Percentiles rank a stretch among this genome's conserved stretches.
phyloP scores from a whole-genome alignment of 345 rosid genomes.

The Linum lewisii region DNA sequence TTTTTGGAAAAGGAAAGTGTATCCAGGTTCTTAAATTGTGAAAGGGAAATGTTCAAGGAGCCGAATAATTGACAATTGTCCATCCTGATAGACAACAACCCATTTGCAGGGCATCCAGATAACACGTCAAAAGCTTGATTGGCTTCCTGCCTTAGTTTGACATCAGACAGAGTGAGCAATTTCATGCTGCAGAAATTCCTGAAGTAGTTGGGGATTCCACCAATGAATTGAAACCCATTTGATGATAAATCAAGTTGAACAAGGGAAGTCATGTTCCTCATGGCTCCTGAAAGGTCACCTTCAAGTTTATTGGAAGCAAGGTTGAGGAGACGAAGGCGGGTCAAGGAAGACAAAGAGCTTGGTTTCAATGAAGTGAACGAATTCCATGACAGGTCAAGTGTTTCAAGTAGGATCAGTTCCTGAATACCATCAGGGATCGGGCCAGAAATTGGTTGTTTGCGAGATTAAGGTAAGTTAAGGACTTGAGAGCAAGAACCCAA shows the following conservation, averaged over 20 bases:
- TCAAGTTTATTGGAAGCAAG: background rate
- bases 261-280: background rate
- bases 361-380: background rate
- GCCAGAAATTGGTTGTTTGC: background rate
- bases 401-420: background rate
- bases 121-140: background rate
- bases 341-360: background rate
- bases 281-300: conserved; percentile 2
- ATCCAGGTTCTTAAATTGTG: background rate
- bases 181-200: background rate
- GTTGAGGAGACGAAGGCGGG: background rate
- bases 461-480: background rate
- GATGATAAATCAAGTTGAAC: background rate
- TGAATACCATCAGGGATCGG: background rate
- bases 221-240: background rate
- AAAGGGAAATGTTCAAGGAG: background rate
- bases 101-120: background rate
- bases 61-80: background rate
- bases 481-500: background rate
- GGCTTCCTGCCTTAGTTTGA: background rate
- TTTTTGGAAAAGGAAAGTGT: background rate
- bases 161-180: background rate
- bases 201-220: background rate
- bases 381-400: background rate
- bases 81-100: background rate